Conservation (phyloP, 2,329 filamentous ascomycete species). For the Diplodia sapinea region DNA sequence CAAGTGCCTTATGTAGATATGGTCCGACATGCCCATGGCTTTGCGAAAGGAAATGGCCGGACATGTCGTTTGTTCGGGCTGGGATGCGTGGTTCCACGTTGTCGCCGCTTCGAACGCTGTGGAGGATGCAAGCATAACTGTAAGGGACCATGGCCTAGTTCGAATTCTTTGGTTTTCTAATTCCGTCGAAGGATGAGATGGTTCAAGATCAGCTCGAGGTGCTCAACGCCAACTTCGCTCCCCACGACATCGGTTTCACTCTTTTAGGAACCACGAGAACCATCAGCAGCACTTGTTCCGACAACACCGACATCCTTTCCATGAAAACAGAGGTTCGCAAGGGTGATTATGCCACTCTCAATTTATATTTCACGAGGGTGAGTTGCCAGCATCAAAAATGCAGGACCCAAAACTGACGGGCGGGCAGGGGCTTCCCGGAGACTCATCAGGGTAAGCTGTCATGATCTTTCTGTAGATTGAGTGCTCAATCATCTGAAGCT, state of each 20-base stretch:
- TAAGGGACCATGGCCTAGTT: not conserved
- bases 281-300: slow-evolving; percentile 10
- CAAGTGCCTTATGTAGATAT: not conserved
- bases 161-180: not conserved
- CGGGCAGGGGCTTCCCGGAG: not conserved
- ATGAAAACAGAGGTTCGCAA: slow-evolving; percentile 36
- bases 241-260: slow-evolving; percentile 14
- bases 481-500: slow-evolving; percentile 51
- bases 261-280: slow-evolving; percentile 6
- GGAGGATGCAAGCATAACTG: not conserved
- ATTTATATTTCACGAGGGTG: slow-evolving; percentile 37
- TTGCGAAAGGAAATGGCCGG: not conserved
- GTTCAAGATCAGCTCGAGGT: not conserved
- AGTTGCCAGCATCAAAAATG: not conserved
- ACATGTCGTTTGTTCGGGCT: not conserved
- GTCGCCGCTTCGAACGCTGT: not conserved
- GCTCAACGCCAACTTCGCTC: slow-evolving; percentile 14
- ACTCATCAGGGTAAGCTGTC: not conserved
- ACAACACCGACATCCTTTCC: slow-evolving; percentile 25
- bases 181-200: not conserved
- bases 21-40: not conserved
- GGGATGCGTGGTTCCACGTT: slow-evolving; percentile 9
- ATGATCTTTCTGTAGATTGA: not conserved
- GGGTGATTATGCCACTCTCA: slow-evolving; percentile 40
- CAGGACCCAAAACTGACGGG: not conserved